phyloP scores from a whole-genome alignment of 2,329 filamentous ascomycete species.

The Grosmannia serpens region DNA sequence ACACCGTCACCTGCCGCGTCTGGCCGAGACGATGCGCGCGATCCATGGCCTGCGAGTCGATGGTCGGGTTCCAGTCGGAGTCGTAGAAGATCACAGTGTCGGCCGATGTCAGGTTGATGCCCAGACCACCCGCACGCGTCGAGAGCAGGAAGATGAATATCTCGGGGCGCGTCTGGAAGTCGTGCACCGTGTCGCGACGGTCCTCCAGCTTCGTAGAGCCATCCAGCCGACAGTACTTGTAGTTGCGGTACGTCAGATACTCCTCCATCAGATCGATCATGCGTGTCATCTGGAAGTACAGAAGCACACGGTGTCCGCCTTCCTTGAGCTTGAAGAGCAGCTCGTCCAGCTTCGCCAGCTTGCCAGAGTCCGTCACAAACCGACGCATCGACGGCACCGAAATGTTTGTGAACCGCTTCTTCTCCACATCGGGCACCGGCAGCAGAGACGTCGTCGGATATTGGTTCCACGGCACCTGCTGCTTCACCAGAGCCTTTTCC shows the following conservation, averaged over 20 bases:
- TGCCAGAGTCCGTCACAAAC: constrained; percentile 95
- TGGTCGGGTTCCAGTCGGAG: constrained; percentile 98
- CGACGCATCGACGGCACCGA: constrained; percentile 91
- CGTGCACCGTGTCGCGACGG: constrained; percentile 86
- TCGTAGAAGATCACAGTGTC: constrained; percentile 99
- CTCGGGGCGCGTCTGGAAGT: constrained; percentile 88
- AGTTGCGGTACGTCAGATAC: constrained; percentile 96
- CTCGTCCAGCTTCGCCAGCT: constrained; percentile 81
- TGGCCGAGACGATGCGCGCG: constrained; percentile 95
- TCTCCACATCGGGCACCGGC: constrained; percentile 68
- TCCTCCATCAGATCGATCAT: constrained; percentile 99
- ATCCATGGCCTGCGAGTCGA: constrained; percentile 98
- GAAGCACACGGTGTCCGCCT: constrained; percentile 79
- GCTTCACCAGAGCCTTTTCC: constrained; percentile 63
- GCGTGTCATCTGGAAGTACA: constrained; percentile 99
- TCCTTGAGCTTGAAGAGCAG: constrained; percentile 84
- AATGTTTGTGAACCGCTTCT: constrained; percentile 80
- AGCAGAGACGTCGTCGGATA: constrained; percentile 57
- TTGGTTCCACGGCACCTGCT: constrained; percentile 53
- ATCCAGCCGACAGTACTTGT: constrained; percentile 94
- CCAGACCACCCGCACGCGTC: constrained; percentile 90
- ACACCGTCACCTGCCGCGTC: constrained; percentile 91
- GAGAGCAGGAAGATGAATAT: constrained; percentile 97
- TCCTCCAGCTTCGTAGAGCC: constrained; percentile 97
- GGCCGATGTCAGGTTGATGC: constrained; percentile 92